phyloP scores from a whole-genome alignment of 495 filamentous ascomycete species.

The Parathielavia hyrcaniae region DNA sequence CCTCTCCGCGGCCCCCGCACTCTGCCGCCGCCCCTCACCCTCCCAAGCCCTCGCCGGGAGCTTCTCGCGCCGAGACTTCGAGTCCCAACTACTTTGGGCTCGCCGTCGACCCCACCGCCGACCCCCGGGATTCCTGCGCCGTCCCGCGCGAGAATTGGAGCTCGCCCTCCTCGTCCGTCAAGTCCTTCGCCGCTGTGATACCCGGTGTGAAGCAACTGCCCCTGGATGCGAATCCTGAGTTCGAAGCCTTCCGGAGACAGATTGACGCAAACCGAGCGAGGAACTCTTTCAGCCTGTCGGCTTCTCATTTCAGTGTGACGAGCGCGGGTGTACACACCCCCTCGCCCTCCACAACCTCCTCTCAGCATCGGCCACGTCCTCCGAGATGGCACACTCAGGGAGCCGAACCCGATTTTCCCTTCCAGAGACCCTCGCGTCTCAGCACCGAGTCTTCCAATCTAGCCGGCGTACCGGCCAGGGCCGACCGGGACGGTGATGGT shows the following conservation, averaged over 20 bases:
- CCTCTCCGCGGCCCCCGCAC: slow-evolving; percentile 39
- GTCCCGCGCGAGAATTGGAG: slow-evolving; percentile 66
- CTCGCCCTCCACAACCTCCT: slow-evolving; percentile 29
- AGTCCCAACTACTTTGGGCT: slow-evolving; percentile 84
- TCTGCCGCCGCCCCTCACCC: slow-evolving; percentile 42
- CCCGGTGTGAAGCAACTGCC: slow-evolving; percentile 55
- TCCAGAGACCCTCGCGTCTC: slow-evolving; percentile 19
- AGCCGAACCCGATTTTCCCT: slow-evolving; percentile 32
- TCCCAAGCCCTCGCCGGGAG: slow-evolving; percentile 37
- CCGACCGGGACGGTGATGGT: slow-evolving; percentile 33
- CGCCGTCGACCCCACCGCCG: slow-evolving; percentile 52
- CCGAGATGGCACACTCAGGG: slow-evolving; percentile 39
- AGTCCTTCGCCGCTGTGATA: slow-evolving; percentile 60
- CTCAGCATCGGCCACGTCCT: slow-evolving; percentile 34
- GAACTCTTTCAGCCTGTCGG: slow-evolving; percentile 46
- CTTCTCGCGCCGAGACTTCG: slow-evolving; percentile 35
- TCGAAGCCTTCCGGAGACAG: slow-evolving; percentile 67
- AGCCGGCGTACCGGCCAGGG: slow-evolving; percentile 16
- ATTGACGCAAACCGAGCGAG: slow-evolving; percentile 53
- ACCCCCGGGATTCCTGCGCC: slow-evolving; percentile 54
- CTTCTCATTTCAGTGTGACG: slow-evolving; percentile 37
- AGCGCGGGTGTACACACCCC: slow-evolving; percentile 19
- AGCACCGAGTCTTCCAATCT: neutral
- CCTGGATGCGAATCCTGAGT: slow-evolving; percentile 66
- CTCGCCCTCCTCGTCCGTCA: slow-evolving; percentile 58